Base-by-base conservation (phyloP, 1,139 yeast genomes). In the Sugiyamaella pinicola region DNA sequence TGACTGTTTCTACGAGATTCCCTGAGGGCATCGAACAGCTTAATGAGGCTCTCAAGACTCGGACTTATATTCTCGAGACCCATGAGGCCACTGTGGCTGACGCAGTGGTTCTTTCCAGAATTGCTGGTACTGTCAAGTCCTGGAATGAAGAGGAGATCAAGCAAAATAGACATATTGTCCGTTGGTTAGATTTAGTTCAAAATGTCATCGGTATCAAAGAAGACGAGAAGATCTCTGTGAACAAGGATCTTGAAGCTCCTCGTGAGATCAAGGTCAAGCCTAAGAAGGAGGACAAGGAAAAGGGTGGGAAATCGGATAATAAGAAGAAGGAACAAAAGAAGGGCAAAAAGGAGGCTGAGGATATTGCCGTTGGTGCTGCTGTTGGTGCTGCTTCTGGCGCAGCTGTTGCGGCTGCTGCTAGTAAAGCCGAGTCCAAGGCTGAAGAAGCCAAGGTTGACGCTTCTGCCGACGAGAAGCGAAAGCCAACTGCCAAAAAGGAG, bases 101-200 rank as follows among this genome's bases (percentile, higher is more conserved):
- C 68, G 79, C 83, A 45, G 74, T 76, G 47, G 83, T 86, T 43
- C 87, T 88, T 64, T 82, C 83, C 52, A 76, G 81, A 39, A 83
- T 83, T 29, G 74, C 81, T 62, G 86, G 90, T 49, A 60, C 80
- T 54, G 82, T 87, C 33, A 72, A 76, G 55, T 72, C 76, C 56
- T 81, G 89, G 81, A 71, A 81, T 40, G 73, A 75, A 33, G 84
- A 82, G 41, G 82, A 83, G 55, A 62, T 79, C 56, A 79, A 81
- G 50, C 69, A 72, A 49, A 72, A 73, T 68, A 87, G 97, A 78
- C 98, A 91, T 71, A 77, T 90, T 58, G 74, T 89, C 59, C 85
- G 98, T 79, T 93, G 98, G 97, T 81, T 81, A 21, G 96, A 90
- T 65, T 80, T 87, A 64, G 74, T 93, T 58, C 98, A 93, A 75